phyloP scores from a whole-genome alignment of 2,329 filamentous ascomycete genomes.

The Chaetothyriales sp. region DNA sequence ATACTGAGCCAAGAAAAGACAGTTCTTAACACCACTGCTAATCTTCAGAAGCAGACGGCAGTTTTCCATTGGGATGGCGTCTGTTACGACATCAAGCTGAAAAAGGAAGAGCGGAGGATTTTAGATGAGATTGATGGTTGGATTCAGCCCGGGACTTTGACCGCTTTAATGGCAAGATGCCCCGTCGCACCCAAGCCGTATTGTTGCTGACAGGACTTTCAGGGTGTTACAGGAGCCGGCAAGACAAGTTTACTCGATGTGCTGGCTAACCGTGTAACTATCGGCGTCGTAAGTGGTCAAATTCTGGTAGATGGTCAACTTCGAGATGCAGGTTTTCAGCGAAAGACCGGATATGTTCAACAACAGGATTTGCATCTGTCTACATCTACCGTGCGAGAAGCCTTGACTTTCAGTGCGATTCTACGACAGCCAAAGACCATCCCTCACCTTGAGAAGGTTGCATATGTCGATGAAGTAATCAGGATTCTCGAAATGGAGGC shows the following conservation, averaged over 20 bases:
- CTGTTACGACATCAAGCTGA: constrained; percentile 69
- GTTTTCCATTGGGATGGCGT: constrained; percentile 78
- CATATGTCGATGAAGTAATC: constrained; percentile 85
- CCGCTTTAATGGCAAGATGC: constrained; percentile 58
- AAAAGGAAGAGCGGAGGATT: constrained; percentile 57
- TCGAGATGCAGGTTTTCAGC: constrained; percentile 68
- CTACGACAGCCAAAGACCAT: constrained; percentile 66
- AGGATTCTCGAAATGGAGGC: constrained; percentile 77
- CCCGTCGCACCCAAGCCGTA: not conserved
- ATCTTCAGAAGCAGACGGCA: constrained; percentile 50
- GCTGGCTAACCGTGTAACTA: constrained; percentile 68
- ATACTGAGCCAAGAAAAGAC: not conserved
- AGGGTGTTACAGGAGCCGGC: constrained; percentile 67
- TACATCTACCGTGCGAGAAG: constrained; percentile 74
- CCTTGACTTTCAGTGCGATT: constrained; percentile 68
- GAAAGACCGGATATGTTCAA: constrained; percentile 81
- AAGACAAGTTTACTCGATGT: constrained; percentile 84
- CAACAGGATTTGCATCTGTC: constrained; percentile 80
- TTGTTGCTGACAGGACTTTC: not conserved
- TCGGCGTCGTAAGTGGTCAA: constrained; percentile 74
- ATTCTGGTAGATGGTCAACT: constrained; percentile 64
- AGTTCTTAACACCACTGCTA: constrained; percentile 11
- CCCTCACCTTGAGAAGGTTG: constrained; percentile 59
- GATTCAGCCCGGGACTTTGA: constrained; percentile 87
- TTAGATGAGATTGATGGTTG: constrained; percentile 78